Evolutionary conservation across 1,284 basidiomycete species (phyloP).

Genomic region (Sporisorium iseilematis-ciliati): DNA sequence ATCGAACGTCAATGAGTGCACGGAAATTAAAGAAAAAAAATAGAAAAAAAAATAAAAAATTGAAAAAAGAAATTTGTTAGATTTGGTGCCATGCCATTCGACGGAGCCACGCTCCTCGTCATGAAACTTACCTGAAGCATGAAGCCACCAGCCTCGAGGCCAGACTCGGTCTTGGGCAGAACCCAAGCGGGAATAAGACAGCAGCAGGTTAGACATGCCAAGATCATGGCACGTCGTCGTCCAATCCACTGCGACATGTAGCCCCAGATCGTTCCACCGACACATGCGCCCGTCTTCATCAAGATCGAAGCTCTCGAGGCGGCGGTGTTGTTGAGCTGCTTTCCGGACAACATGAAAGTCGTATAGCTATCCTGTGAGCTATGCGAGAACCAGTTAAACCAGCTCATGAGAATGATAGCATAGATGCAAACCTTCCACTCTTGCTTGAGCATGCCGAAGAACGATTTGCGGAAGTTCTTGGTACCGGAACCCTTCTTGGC

Average conservation of each 20-base stretch:
- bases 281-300: conserved; percentile 49
- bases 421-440: conserved; percentile 47
- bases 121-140: conserved; percentile 45
- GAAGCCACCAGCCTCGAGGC: conserved; percentile 57
- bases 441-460: conserved; percentile 29
- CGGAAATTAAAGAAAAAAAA: conserved; percentile 10
- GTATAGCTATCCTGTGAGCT: conserved; percentile 48
- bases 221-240: conserved; percentile 50
- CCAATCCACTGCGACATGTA: conserved; percentile 59
- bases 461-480: conserved; percentile 37
- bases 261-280: conserved; percentile 56
- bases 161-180: conserved; percentile 45
- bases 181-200: conserved; percentile 59
- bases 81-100: too few species aligned
- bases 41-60: too few species aligned
- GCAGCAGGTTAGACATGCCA: conserved; percentile 40
- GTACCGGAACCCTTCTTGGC: conserved; percentile 39
- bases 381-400: conserved; percentile 53
- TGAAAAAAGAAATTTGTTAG: conserved; percentile 1
- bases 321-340: conserved; percentile 40
- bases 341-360: conserved; percentile 53
- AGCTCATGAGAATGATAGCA: conserved; percentile 36
- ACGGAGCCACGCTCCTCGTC: too few species aligned
- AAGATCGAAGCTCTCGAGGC: conserved; percentile 53
- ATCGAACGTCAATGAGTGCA: background rate